Conservation (phyloP, 345 rosid genomes). For the Passiflora organensis region DNA sequence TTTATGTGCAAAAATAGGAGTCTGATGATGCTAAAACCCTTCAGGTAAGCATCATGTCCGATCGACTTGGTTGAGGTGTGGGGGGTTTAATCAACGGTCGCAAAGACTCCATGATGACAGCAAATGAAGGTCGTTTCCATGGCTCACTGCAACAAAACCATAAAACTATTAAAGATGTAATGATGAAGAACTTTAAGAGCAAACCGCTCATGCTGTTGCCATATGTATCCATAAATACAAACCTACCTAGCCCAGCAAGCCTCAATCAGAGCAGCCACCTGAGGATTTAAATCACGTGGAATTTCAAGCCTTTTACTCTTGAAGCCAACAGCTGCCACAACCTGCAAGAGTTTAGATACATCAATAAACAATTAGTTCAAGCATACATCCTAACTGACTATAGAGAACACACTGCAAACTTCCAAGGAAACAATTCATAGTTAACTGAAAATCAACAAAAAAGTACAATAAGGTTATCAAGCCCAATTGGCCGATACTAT, state of each 20-base stretch:
- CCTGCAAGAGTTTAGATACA: constrained; percentile 37
- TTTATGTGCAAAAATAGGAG: constrained; percentile 50
- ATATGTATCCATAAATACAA: constrained; percentile 4
- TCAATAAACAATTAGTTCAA: not conserved
- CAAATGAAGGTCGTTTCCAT: constrained; percentile 95
- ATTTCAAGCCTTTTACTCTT: constrained; percentile 87
- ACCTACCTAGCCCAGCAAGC: constrained; percentile 90
- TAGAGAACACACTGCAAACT: not conserved
- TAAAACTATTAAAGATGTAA: not conserved
- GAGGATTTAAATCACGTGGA: constrained; percentile 75
- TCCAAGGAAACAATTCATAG: not conserved
- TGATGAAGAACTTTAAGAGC: not conserved
- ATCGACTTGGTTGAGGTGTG: constrained; percentile 48
- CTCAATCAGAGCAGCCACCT: constrained; percentile 76
- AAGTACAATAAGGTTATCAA: not conserved
- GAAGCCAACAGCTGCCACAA: constrained; percentile 99
- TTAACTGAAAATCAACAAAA: not conserved
- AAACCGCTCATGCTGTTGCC: not conserved
- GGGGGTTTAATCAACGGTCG: constrained; percentile 64
- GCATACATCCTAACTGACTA: not conserved
- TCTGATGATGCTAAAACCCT: constrained; percentile 8
- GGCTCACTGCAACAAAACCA: constrained; percentile 60
- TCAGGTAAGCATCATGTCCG: constrained; percentile 47
- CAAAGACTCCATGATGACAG: constrained; percentile 72
- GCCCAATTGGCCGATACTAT: not conserved